Evolutionary conservation across 345 rosid genomes (phyloP).

Genomic region (Euphorbia tirucalli): DNA sequence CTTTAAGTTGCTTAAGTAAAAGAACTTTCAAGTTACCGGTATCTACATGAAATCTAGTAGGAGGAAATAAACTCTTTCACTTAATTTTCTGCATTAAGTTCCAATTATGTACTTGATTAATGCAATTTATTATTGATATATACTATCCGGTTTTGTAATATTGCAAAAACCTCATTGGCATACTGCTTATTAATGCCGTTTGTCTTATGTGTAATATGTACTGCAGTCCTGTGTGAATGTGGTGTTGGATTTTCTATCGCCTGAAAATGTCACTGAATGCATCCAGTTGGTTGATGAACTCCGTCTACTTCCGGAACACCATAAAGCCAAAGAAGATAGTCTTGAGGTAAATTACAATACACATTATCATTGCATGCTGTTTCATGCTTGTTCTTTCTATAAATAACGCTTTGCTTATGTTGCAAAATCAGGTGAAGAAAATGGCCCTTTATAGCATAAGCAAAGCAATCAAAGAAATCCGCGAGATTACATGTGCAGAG

Average conservation of each 20-base stretch:
- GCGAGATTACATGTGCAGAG: constrained; percentile 61
- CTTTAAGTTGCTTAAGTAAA: too few species aligned
- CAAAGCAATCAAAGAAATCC: constrained; percentile 69
- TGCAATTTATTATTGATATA: too few species aligned
- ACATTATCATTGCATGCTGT: background rate
- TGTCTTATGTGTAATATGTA: constrained; percentile 10
- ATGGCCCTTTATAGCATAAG: constrained; percentile 68
- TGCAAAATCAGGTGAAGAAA: constrained; percentile 64
- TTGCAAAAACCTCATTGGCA: constrained; percentile 1
- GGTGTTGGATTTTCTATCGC: constrained; percentile 82
- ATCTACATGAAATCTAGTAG: too few species aligned
- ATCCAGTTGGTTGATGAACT: constrained; percentile 62
- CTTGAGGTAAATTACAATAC: constrained; percentile 50
- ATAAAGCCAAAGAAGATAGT: constrained; percentile 59
- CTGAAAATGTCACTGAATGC: constrained; percentile 68
- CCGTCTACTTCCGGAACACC: constrained; percentile 63
- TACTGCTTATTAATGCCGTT: constrained; percentile 9
- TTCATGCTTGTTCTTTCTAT: background rate
- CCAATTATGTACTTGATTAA: too few species aligned
- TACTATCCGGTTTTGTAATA: too few species aligned
- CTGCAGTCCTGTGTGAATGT: constrained; percentile 87
- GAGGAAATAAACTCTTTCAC: too few species aligned
- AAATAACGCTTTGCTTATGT: constrained; percentile 7
- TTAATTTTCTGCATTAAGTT: too few species aligned
- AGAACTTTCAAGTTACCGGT: too few species aligned